phyloP scores from a whole-genome alignment of 257 asterid genomes.

The Fraxinus cuspidata region DNA sequence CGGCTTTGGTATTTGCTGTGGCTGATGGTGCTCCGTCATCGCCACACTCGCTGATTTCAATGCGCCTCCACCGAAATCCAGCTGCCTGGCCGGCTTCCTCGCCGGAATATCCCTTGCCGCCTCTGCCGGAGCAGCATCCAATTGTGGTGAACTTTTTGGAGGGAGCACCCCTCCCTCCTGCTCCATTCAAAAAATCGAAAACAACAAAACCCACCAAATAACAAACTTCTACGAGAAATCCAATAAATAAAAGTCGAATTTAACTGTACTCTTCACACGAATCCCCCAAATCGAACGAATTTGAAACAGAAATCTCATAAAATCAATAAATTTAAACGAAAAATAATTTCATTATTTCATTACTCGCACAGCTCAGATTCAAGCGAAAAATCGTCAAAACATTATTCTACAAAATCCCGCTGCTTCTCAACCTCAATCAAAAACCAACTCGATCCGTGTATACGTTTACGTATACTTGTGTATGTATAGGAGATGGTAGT shows the following conservation, averaged over 20 bases:
- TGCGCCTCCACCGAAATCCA: constrained; percentile 57
- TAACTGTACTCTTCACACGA: constrained; percentile 6
- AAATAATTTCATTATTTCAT: constrained; percentile 15
- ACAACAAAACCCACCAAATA: constrained; percentile 26
- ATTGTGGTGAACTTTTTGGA: constrained; percentile 49
- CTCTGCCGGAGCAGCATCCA: constrained; percentile 49
- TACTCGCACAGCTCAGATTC: constrained; percentile 51
- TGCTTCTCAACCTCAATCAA: constrained; percentile 29
- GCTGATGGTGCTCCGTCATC: constrained; percentile 26
- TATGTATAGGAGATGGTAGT: background rate
- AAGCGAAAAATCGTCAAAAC: constrained; percentile 28
- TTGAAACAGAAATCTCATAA: constrained; percentile 10
- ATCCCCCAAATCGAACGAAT: constrained; percentile 9
- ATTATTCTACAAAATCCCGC: constrained; percentile 21
- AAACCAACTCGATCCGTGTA: constrained; percentile 28
- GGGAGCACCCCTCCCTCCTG: constrained; percentile 76
- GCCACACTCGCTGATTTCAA: constrained; percentile 24
- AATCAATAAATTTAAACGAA: constrained; percentile 13
- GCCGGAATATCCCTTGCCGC: constrained; percentile 58
- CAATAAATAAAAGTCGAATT: constrained; percentile 28
- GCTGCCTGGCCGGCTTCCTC: constrained; percentile 98
- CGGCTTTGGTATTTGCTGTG: constrained; percentile 35
- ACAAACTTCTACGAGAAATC: constrained; percentile 1
- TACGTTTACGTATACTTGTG: constrained; percentile 15
- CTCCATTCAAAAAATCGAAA: constrained; percentile 60